Conservation (phyloP, 2,329 filamentous ascomycete species). For the Fusarium sp. region DNA sequence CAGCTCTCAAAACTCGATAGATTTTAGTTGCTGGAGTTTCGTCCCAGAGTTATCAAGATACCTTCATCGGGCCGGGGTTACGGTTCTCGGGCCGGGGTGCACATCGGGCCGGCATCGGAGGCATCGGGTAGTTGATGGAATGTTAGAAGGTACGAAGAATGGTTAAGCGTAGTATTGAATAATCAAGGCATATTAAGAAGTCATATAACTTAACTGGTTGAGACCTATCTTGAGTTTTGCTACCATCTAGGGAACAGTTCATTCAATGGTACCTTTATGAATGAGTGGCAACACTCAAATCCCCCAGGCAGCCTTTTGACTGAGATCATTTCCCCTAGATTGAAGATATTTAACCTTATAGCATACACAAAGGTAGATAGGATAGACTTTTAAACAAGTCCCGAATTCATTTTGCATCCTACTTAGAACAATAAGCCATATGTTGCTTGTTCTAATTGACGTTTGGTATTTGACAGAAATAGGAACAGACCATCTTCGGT, state of each 20-base stretch:
- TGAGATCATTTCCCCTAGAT: no score
- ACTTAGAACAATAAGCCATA: not conserved
- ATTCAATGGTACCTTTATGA: fast-evolving
- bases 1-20: not conserved
- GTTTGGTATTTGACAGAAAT: no score
- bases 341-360: no score
- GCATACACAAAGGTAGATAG: no score
- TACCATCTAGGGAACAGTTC: no score
- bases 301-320: no score
- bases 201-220: not conserved
- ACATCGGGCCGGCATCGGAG: not conserved
- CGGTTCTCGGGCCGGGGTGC: not conserved
- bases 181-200: not conserved
- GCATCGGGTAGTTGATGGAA: not conserved
- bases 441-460: not conserved
- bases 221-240: not conserved
- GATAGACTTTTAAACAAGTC: fast-evolving
- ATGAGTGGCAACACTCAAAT: not conserved
- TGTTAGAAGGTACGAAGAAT: not conserved
- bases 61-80: not conserved
- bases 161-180: no score
- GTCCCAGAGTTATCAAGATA: not conserved
- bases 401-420: not conserved
- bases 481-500: no score
- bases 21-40: not conserved